A percentile compares a stretch with the other conserved stretches of the same genome.
Evolutionary conservation across 495 filamentous ascomycete genomes (phyloP).

Genomic region (Cairneyella variabilis): DNA sequence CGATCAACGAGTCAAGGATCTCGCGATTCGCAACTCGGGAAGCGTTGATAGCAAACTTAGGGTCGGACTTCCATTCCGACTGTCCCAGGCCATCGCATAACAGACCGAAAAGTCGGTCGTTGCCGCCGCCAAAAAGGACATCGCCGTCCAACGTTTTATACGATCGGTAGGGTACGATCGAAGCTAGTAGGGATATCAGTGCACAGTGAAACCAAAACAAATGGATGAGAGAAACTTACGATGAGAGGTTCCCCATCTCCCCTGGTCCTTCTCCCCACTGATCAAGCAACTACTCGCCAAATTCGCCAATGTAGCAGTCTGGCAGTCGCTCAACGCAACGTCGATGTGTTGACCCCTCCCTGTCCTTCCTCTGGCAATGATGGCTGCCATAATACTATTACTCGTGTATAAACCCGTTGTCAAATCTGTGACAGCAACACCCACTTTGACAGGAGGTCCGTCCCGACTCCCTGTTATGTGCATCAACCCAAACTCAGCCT

Average conservation of each 20-base stretch:
- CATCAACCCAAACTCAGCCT: constrained; percentile 97
- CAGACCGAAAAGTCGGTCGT: constrained; percentile 85
- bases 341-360: constrained; percentile 90
- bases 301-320: constrained; percentile 89
- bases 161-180: constrained; percentile 90
- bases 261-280: constrained; percentile 80
- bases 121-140: constrained; percentile 88
- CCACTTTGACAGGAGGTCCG: constrained; percentile 93
- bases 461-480: constrained; percentile 90
- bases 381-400: constrained; percentile 92
- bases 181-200: constrained; percentile 52
- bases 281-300: constrained; percentile 90
- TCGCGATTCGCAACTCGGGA: constrained; percentile 73
- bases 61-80: constrained; percentile 75
- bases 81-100: constrained; percentile 74
- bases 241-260: constrained; percentile 94
- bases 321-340: constrained; percentile 85
- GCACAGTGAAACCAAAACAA: neutral
- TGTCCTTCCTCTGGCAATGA: constrained; percentile 64
- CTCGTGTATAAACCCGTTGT: constrained; percentile 97
- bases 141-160: constrained; percentile 94
- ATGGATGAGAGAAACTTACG: constrained; percentile 49
- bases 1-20: constrained; percentile 73
- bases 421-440: constrained; percentile 92
- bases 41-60: constrained; percentile 75